phyloP scores from a whole-genome alignment of 2,329 filamentous ascomycete genomes.

The Penicillium sp. region DNA sequence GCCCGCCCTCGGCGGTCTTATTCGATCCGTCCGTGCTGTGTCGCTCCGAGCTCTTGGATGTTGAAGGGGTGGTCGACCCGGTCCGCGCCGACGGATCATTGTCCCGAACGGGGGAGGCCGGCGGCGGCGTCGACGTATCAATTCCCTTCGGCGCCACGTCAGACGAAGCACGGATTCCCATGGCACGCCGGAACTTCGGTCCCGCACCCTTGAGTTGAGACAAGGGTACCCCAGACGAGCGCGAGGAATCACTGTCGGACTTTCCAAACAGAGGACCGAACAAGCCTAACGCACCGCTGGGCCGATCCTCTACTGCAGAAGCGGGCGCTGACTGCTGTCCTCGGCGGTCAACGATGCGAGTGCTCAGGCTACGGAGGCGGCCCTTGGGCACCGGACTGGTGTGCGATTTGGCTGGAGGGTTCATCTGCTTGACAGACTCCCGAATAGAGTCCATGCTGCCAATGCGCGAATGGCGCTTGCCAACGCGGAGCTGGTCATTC shows the following conservation, averaged over 20 bases:
- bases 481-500: too few relatives aligned
- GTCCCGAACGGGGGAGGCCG: too few relatives aligned
- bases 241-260: constrained; percentile 43
- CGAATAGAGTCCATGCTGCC: constrained; percentile 68
- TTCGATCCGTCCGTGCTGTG: constrained; percentile 59
- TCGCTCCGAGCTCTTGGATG: constrained; percentile 65
- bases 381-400: constrained; percentile 45
- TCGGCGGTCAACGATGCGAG: too few relatives aligned
- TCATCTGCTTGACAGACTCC: too few relatives aligned
- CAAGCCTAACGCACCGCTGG: too few relatives aligned
- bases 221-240: constrained; percentile 41
- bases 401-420: too few relatives aligned
- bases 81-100: constrained; percentile 54
- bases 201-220: constrained; percentile 50
- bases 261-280: too few relatives aligned
- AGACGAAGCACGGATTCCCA: constrained; percentile 75
- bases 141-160: constrained; percentile 57
- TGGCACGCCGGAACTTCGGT: constrained; percentile 50
- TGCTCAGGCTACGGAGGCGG: constrained; percentile 54
- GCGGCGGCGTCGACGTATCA: constrained; percentile 36
- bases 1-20: constrained; percentile 39
- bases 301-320: too few relatives aligned
- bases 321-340: too few relatives aligned
- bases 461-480: constrained; percentile 64
- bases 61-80: constrained; percentile 62